phyloP scores from a whole-genome alignment of 2,329 filamentous ascomycete species.

The Spiromastix sp. region DNA sequence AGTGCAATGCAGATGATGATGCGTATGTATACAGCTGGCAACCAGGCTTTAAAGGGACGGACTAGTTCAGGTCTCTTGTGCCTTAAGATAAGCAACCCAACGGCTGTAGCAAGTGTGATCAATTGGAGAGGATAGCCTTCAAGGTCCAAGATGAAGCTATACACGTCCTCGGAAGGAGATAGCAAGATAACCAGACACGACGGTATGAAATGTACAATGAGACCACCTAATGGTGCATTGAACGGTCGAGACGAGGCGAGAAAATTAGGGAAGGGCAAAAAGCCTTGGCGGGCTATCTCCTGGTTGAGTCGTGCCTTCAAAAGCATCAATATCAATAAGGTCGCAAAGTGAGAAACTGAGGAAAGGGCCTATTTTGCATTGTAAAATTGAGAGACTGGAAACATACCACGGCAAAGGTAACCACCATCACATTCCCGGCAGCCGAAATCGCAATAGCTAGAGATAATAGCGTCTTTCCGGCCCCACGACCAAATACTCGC shows the following conservation, averaged over 20 bases:
- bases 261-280: slow-evolving; percentile 52
- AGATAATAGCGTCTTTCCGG: background rate
- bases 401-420: slow-evolving; percentile 56
- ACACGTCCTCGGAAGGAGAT: slow-evolving; percentile 55
- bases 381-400: background rate
- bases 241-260: slow-evolving; percentile 58
- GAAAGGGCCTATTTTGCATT: background rate
- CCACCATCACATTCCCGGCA: slow-evolving; percentile 62
- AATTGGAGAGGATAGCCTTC: slow-evolving; percentile 59
- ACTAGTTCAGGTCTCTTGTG: slow-evolving; percentile 48
- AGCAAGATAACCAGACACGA: slow-evolving; percentile 56
- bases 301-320: slow-evolving; percentile 59
- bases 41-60: slow-evolving; percentile 57
- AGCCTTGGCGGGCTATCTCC: slow-evolving; percentile 61
- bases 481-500: slow-evolving; percentile 40
- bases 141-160: slow-evolving; percentile 63
- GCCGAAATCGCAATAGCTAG: slow-evolving; percentile 54
- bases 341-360: background rate
- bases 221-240: slow-evolving; percentile 54
- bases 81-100: slow-evolving; percentile 52
- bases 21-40: slow-evolving; percentile 47
- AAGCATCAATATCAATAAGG: background rate
- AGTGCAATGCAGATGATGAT: slow-evolving; percentile 23
- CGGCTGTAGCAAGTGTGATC: slow-evolving; percentile 45
- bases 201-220: slow-evolving; percentile 59